phyloP scores from a whole-genome alignment of 2,329 filamentous ascomycete species.

The Capronia epimyces region DNA sequence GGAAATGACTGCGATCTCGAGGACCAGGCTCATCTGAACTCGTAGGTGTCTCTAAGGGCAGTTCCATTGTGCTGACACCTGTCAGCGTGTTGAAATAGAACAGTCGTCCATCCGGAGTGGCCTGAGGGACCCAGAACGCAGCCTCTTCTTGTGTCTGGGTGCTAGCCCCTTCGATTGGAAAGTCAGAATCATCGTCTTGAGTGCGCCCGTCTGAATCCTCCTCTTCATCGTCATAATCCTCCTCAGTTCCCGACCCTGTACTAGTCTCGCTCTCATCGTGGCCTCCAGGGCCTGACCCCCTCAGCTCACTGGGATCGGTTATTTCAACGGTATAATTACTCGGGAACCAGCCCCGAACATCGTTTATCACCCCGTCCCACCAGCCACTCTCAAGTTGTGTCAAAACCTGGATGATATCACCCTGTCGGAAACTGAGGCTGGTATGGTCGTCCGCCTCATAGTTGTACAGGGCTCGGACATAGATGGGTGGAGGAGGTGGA shows the following conservation, averaged over 20 bases:
- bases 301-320: slow-evolving; percentile 62
- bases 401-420: slow-evolving; percentile 96
- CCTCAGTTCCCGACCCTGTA: slow-evolving; percentile 50
- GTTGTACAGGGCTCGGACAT: slow-evolving; percentile 92
- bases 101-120: slow-evolving; percentile 82
- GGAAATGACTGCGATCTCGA: slow-evolving; percentile 79
- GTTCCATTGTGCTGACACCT: slow-evolving; percentile 86
- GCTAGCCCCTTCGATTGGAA: slow-evolving; percentile 65
- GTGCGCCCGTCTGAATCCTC: slow-evolving; percentile 63
- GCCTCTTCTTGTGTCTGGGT: slow-evolving; percentile 70
- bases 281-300: slow-evolving; percentile 30
- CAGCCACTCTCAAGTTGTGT: slow-evolving; percentile 97
- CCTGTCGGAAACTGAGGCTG: slow-evolving; percentile 91
- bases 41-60: slow-evolving; percentile 84
- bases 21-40: slow-evolving; percentile 77
- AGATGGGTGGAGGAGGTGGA: slow-evolving; percentile 54
- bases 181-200: slow-evolving; percentile 54
- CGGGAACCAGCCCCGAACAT: slow-evolving; percentile 95
- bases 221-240: slow-evolving; percentile 58
- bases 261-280: slow-evolving; percentile 51
- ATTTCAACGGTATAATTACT: slow-evolving; percentile 97
- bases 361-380: slow-evolving; percentile 99
- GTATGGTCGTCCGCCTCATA: slow-evolving; percentile 97
- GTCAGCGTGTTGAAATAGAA: slow-evolving; percentile 99
- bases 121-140: slow-evolving; percentile 98